Evolutionary conservation across 1,139 yeast species (phyloP).

Genomic region (Debaryomyces udenii): DNA sequence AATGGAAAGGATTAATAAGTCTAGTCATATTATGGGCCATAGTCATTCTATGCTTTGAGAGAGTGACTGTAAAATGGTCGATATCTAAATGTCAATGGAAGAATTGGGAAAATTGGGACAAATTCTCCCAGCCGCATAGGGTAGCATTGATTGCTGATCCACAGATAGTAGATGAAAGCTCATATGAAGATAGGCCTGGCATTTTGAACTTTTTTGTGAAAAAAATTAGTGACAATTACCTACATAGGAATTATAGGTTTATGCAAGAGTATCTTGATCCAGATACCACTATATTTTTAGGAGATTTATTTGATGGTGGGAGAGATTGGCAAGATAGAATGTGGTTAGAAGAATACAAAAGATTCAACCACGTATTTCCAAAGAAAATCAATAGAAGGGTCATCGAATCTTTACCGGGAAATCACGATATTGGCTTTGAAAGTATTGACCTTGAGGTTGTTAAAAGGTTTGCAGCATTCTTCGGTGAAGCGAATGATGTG

Average conservation of each 20-base stretch:
- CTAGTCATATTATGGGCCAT: conserved; percentile 45
- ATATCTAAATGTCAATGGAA: conserved; percentile 63
- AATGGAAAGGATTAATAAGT: conserved; percentile 19
- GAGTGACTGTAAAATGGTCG: conserved; percentile 53
- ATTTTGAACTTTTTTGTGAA: conserved; percentile 49
- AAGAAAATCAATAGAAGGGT: conserved; percentile 50
- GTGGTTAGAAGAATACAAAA: conserved; percentile 73
- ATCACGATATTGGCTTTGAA: conserved; percentile 95
- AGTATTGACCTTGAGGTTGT: conserved; percentile 55
- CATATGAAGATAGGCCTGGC: conserved; percentile 62
- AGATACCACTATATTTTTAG: conserved; percentile 75
- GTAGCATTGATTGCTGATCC: conserved; percentile 88
- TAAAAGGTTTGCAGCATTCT: conserved; percentile 66
- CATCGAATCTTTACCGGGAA: conserved; percentile 77
- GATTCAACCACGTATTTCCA: conserved; percentile 70
- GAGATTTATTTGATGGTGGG: conserved; percentile 95
- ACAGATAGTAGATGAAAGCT: conserved; percentile 79
- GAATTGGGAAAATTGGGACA: conserved; percentile 61
- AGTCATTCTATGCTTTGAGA: conserved; percentile 61
- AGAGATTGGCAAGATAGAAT: conserved; percentile 67
- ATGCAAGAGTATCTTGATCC: conserved; percentile 67
- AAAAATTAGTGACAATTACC: conserved; percentile 69
- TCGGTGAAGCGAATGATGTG: conserved; percentile 68
- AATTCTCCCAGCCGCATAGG: conserved; percentile 50
- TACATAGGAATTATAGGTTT: conserved; percentile 72